phyloP scores from a whole-genome alignment of 75 land plant genomes.

The Larix kaempferi region DNA sequence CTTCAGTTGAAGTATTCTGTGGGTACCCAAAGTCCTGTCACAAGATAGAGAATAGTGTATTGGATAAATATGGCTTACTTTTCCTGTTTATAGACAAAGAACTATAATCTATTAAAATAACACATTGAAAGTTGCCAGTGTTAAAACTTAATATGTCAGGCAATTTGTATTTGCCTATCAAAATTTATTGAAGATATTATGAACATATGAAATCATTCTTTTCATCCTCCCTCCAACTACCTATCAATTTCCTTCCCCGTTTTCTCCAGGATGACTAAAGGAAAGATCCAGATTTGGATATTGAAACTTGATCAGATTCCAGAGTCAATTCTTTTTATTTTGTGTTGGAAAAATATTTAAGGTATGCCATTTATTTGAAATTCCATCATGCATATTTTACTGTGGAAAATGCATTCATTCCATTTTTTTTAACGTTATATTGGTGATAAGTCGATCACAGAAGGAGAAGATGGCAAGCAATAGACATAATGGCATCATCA shows the following conservation, averaged over 20 bases:
- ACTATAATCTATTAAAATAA: background rate
- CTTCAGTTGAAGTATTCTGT: constrained; percentile 94
- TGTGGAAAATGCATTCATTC: too few relatives aligned
- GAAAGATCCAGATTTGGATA: background rate
- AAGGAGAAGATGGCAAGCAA: too few relatives aligned
- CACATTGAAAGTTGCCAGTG: background rate
- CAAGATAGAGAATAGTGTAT: background rate
- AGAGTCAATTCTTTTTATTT: background rate
- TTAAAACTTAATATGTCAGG: background rate
- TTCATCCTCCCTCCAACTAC: too few relatives aligned
- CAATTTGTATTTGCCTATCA: too few relatives aligned
- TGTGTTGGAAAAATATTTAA: too few relatives aligned
- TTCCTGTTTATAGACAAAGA: background rate
- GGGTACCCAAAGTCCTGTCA: constrained; percentile 97
- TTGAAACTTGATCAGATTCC: background rate
- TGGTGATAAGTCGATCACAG: too few relatives aligned
- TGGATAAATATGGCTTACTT: background rate
- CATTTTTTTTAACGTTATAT: too few relatives aligned
- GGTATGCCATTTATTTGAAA: too few relatives aligned
- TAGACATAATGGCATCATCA: too few relatives aligned
- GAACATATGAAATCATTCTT: too few relatives aligned
- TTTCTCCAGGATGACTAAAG: background rate
- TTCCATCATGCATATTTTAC: too few relatives aligned
- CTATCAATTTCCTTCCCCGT: background rate
- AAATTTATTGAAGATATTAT: too few relatives aligned